Conservation (phyloP, 2,329 filamentous ascomycete genomes). For the Paracorniculantispora psalliotae region DNA sequence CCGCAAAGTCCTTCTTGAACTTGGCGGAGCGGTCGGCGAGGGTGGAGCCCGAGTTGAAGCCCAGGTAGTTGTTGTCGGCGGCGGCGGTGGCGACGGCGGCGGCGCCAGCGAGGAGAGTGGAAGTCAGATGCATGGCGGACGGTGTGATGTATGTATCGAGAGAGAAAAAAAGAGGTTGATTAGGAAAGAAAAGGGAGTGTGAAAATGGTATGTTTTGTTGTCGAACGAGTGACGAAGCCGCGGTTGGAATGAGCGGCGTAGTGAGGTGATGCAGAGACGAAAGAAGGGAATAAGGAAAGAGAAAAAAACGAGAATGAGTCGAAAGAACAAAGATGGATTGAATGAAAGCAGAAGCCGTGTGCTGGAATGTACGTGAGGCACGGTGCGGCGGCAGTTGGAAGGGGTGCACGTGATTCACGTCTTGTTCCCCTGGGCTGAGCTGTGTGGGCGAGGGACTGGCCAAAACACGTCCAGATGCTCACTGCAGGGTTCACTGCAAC, state of each 20-base stretch:
- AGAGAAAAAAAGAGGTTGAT: neutral
- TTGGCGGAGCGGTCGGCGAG: slow-evolving; percentile 44
- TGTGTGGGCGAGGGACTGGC: too few relatives aligned
- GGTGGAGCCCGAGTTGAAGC: slow-evolving; percentile 49
- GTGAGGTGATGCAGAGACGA: slow-evolving; percentile 4
- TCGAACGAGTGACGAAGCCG: slow-evolving; percentile 11
- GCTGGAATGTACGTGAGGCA: slow-evolving; percentile 1
- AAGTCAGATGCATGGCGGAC: slow-evolving; percentile 37
- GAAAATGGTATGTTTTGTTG: neutral
- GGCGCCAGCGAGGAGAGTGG: slow-evolving; percentile 33
- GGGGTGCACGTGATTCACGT: neutral
- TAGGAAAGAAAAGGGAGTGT: neutral
- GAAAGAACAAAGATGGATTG: neutral
- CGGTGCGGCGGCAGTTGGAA: neutral
- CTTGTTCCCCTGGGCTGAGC: neutral
- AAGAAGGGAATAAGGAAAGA: neutral
- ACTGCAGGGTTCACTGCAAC: too few relatives aligned
- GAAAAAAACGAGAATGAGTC: neutral
- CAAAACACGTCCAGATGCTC: too few relatives aligned
- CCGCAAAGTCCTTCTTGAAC: slow-evolving; percentile 45
- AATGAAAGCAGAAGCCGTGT: neutral
- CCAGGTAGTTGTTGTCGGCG: slow-evolving; percentile 43
- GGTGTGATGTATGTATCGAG: neutral
- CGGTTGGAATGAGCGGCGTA: neutral
- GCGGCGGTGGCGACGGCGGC: slow-evolving; percentile 33